These are phyloP conservation scores for Apiotrichum laibachii DNA, from an alignment of 1,284 basidiomycete genomes.

Conservation along the genomic window DNA sequence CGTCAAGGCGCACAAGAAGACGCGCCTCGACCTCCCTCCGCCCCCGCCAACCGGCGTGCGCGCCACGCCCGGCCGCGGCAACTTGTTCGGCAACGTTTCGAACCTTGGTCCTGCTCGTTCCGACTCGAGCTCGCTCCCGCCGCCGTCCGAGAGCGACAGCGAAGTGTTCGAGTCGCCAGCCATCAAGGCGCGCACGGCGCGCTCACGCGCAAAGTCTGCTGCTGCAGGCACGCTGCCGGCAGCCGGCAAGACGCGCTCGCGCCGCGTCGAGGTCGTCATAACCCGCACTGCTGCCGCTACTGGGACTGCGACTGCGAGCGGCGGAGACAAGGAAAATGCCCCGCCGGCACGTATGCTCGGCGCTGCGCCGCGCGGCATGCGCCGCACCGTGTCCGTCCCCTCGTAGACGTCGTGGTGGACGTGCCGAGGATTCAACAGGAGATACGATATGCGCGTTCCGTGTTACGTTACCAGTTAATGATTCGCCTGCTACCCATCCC, in stretches of 20 bases:
- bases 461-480: no score
- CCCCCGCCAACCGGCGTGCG: constrained; percentile 27
- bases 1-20: constrained; percentile 19
- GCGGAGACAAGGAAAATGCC: constrained; percentile 6
- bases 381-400: constrained; percentile 1
- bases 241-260: background rate
- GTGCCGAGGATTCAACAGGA: no score
- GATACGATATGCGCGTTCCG: no score
- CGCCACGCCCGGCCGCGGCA: constrained; percentile 31
- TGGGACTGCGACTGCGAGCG: no score
- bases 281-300: no score
- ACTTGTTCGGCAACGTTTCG: constrained; percentile 25
- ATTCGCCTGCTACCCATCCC: no score
- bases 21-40: constrained; percentile 1
- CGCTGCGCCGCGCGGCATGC: background rate
- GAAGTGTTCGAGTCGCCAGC: background rate
- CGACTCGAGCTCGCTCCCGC: constrained; percentile 2
- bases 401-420: background rate
- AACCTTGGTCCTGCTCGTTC: background rate
- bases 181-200: background rate
- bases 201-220: background rate
- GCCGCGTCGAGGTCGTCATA: background rate
- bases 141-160: constrained; percentile 1
- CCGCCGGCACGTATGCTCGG: background rate
- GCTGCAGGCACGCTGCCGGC: background rate